A percentile compares a stretch with the other conserved stretches of the same genome.
These are phyloP conservation scores for Tetrapisispora nanseiensis DNA, from an alignment of 805 yeast genomes.

Conservation along the genomic window DNA sequence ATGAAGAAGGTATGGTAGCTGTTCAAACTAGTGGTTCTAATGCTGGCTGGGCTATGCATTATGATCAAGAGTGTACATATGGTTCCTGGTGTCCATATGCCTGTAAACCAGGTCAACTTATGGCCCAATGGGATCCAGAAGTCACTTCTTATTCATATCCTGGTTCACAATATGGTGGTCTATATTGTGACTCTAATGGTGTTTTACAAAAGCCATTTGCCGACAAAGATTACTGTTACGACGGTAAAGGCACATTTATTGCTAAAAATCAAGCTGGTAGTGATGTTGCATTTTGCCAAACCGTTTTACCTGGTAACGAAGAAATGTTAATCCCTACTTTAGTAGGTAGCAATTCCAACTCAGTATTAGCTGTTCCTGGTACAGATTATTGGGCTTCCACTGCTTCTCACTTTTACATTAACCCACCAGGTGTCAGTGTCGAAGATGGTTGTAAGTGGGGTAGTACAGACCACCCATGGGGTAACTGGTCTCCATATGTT, in stretches of 20 bases:
- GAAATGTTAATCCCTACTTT: slow-evolving; percentile 86
- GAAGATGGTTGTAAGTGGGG: slow-evolving; percentile 86
- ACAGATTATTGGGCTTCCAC: slow-evolving; percentile 77
- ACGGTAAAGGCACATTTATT: slow-evolving; percentile 67
- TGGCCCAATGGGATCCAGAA: slow-evolving; percentile 80
- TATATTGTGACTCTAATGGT: slow-evolving; percentile 67
- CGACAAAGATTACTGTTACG: slow-evolving; percentile 53
- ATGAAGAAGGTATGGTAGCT: slow-evolving; percentile 55
- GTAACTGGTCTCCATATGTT: slow-evolving; percentile 92
- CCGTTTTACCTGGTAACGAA: slow-evolving; percentile 89
- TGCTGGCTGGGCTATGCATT: slow-evolving; percentile 83
- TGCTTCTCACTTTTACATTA: slow-evolving; percentile 78
- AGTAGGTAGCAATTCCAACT: slow-evolving; percentile 36
- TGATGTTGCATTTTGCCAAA: slow-evolving; percentile 80
- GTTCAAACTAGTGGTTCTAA: slow-evolving; percentile 49
- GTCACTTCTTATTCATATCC: slow-evolving; percentile 72
- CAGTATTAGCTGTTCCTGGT: slow-evolving; percentile 71
- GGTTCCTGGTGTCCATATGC: slow-evolving; percentile 90
- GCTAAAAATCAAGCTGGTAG: slow-evolving; percentile 48
- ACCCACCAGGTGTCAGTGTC: slow-evolving; percentile 71
- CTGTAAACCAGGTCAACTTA: slow-evolving; percentile 77
- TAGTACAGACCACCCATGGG: slow-evolving; percentile 50
- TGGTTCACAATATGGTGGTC: slow-evolving; percentile 72
- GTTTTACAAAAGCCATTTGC: slow-evolving; percentile 51
- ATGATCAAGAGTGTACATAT: slow-evolving; percentile 59